Evolutionary conservation across 78 protist species (phyloP).

Genomic region (Cavenderia fasciculata): DNA sequence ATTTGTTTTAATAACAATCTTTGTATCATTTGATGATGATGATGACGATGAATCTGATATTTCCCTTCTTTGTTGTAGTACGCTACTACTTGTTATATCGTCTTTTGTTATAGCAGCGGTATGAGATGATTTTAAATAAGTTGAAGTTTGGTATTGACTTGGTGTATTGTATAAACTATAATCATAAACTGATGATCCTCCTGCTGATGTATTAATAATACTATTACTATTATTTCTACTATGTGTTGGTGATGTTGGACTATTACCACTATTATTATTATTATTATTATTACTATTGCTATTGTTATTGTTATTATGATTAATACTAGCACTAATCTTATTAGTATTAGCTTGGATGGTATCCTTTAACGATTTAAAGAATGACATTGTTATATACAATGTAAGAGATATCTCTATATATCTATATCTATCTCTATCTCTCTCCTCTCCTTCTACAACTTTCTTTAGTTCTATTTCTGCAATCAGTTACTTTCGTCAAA

Average conservation of each 20-base stretch:
- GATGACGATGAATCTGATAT: neutral
- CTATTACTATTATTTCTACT: neutral
- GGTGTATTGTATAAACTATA: too few relatives aligned
- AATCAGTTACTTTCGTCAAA: too few relatives aligned
- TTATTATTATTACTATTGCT: neutral
- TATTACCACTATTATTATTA: neutral
- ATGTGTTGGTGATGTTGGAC: neutral
- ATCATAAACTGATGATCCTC: too few relatives aligned
- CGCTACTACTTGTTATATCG: neutral
- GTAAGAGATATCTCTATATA: too few relatives aligned
- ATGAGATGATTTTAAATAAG: too few relatives aligned
- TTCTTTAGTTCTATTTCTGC: too few relatives aligned
- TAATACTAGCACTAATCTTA: neutral
- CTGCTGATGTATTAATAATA: neutral
- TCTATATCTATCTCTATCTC: too few relatives aligned
- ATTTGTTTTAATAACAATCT: neutral
- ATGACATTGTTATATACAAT: constrained; percentile 4
- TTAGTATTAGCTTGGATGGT: neutral
- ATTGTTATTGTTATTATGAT: neutral
- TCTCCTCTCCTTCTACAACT: too few relatives aligned
- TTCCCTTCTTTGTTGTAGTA: neutral
- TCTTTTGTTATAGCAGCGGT: neutral
- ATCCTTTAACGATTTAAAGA: neutral
- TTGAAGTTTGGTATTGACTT: too few relatives aligned
- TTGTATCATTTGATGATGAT: neutral